Evolutionary conservation across 495 filamentous ascomycete species (phyloP), one percentile per base, ranked within the genome.

Genomic region (Penicillium arizonense): DNA sequence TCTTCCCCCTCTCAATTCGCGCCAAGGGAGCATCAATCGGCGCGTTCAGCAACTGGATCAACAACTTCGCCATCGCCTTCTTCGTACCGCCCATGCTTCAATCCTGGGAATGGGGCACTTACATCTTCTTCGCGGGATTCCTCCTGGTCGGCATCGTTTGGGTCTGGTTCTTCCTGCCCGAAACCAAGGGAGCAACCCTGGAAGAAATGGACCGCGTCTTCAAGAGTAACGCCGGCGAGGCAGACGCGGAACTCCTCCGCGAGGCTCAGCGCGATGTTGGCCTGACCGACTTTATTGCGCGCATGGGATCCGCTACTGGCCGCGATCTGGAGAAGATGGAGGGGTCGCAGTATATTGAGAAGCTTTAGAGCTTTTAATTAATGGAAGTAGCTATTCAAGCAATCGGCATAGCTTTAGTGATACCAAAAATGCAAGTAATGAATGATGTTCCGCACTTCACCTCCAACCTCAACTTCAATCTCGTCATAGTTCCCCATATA

Each of bases 111-210:
- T 77, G 74, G 74, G 74, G 76, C 5, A 79, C 77, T 2, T 80
- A 78, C 36, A 64, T 79, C 32, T 64, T 81, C 55, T 79, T 71
- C 34, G 70, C 68, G 2, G 62, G 28, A 1, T 68, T 69, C 49
- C 60, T 73, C 20, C 43, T 60, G 18, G 62, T 65, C 9, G 67
- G 73, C 10, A 70, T 72, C 20, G 49, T 67, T 5, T 77, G 74
- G 61, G 69, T 77, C n/a, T 79, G 65, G 52, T 67, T 75, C 59
- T 76, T 76, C 57, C 61, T 79, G 7, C 75, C 74, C 13, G 77
- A 81, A 57, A 89, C 86, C 3, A 84, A 80, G 52, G 76, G 80
- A 32, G 85, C 87, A 61, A 81, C 78, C 2, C 77, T 89, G 13
- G 87, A 90, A 67, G 87, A 89, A 64, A 78, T 89, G 60, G 72